Base-by-base conservation (phyloP, 2,329 filamentous ascomycete species). In the Arachnopeziza araneosa region DNA sequence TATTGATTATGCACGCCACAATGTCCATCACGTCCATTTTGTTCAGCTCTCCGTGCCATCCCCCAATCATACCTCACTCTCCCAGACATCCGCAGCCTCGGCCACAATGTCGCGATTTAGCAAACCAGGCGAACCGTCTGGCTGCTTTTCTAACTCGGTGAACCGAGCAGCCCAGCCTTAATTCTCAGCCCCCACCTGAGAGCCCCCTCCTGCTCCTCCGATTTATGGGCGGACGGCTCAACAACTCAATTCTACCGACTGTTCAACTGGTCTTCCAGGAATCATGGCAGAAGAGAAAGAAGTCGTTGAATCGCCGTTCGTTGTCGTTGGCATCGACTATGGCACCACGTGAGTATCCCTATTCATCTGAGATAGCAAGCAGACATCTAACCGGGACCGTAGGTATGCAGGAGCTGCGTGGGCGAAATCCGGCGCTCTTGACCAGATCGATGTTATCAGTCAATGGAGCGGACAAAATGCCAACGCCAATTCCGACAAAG, bases 361-460 rank as follows among this genome's bases (percentile, higher is more conserved):
- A 4, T 44, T 44, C 36, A 3, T 44, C 36, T 44, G 6, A 17
- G 9, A 5, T 30, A 30, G 2, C 36, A 44, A n/a, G 6, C 17
- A 17, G 36, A 7, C 3, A 3, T 7, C 36, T 19, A 44, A 19
- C 36, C 17, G 2, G 17, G 36, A 12, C 12, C 17, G 36, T 19
- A 44, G 36, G 17, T 59, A 54, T 30, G 54, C 57, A 19, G 23
- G 57, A 26, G 56, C 32, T 21, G 56, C 56, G 2, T 58, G 56
- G 56, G 56, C 56, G 14, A 54, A 54, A 50, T 58, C 56, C 5
- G 51, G 50, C n/a, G 30, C 24, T 49, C 32, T 58, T 4, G 56
- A 58, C 32, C 51, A 58, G 54, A 48, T 58, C 2, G 56, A 58
- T 26, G 32, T 58, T 21, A 54, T 58, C 8, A 53, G 50, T 14